Percentiles rank a stretch among this genome's conserved stretches.
Evolutionary conservation across 2,329 filamentous ascomycete genomes (phyloP).

Genomic region (Penicillium corylophilum): DNA sequence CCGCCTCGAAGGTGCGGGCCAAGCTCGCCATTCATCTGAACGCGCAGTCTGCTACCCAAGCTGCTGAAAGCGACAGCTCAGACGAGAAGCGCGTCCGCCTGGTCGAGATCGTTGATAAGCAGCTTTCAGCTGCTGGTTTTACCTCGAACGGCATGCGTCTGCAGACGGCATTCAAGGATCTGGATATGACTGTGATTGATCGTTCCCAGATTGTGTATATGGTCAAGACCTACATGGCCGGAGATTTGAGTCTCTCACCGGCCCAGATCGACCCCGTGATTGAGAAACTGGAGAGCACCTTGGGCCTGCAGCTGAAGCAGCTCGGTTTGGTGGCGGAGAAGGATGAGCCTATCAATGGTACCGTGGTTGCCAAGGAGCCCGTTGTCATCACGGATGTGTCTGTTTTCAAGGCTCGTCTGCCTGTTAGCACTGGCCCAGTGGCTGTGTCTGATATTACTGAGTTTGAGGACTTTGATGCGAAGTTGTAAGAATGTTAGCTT

Average conservation of each 20-base stretch:
- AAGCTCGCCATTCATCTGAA: conserved; percentile 82
- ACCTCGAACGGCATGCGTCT: conserved; percentile 44
- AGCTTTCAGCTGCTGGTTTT: conserved; percentile 51
- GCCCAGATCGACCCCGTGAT: conserved; percentile 52
- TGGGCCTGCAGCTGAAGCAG: conserved; percentile 46
- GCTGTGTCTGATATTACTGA: conserved; percentile 74
- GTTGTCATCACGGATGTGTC: conserved; percentile 73
- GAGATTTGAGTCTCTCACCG: conserved; percentile 50
- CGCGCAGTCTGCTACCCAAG: conserved; percentile 63
- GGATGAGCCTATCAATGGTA: conserved; percentile 38
- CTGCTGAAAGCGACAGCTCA: conserved; percentile 27
- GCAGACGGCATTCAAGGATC: conserved; percentile 43
- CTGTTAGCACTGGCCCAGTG: conserved; percentile 69
- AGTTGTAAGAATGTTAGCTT: conserved; percentile 58
- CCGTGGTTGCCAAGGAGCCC: conserved; percentile 40
- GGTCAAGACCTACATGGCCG: conserved; percentile 53
- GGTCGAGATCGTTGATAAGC: conserved; percentile 43
- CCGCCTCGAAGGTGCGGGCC: conserved; percentile 69
- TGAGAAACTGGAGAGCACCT: conserved; percentile 50
- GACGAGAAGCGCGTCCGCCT: conserved; percentile 48
- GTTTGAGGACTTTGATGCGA: conserved; percentile 82
- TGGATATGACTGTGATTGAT: conserved; percentile 49
- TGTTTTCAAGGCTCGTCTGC: conserved; percentile 73
- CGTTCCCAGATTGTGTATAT: conserved; percentile 52
- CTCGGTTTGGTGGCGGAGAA: conserved; percentile 41